Conservation (phyloP, 345 rosid genomes). For the Alliaria petiolata region DNA sequence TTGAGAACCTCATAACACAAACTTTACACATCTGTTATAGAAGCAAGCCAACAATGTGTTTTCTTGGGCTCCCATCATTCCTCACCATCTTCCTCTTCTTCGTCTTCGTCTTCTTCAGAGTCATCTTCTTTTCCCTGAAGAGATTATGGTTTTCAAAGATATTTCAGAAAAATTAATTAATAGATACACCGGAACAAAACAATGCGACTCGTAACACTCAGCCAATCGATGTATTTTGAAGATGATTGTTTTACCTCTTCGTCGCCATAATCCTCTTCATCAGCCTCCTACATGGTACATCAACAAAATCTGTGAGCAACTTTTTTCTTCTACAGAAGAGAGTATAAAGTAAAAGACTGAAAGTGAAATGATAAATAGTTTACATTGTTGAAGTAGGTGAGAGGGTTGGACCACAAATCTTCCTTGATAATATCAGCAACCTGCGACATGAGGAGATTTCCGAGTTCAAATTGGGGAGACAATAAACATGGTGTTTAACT, state of each 20-base stretch:
- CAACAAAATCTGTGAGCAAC: neutral
- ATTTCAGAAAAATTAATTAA: neutral
- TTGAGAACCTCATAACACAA: conserved; percentile 21
- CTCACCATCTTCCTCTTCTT: conserved; percentile 25
- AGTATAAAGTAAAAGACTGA: neutral
- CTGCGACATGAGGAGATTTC: conserved; percentile 37
- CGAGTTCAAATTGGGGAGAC: neutral
- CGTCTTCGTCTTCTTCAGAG: neutral
- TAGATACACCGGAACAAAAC: neutral
- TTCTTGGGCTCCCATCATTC: conserved; percentile 23
- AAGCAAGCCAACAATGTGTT: conserved; percentile 3
- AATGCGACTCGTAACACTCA: neutral
- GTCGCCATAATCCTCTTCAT: conserved; percentile 67
- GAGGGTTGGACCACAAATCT: conserved; percentile 94
- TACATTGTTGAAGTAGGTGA: conserved; percentile 81
- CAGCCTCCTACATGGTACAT: conserved; percentile 52
- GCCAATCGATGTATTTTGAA: neutral
- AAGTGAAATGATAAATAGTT: neutral
- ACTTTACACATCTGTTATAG: conserved; percentile 24
- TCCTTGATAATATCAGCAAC: conserved; percentile 91
- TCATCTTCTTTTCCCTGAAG: conserved; percentile 23
- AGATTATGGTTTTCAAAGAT: neutral
- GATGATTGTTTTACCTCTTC: conserved; percentile 60
- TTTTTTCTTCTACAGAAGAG: neutral
- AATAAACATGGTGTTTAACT: neutral